phyloP scores from a whole-genome alignment of 2,329 filamentous ascomycete species.

The Ustilaginoidea virens region DNA sequence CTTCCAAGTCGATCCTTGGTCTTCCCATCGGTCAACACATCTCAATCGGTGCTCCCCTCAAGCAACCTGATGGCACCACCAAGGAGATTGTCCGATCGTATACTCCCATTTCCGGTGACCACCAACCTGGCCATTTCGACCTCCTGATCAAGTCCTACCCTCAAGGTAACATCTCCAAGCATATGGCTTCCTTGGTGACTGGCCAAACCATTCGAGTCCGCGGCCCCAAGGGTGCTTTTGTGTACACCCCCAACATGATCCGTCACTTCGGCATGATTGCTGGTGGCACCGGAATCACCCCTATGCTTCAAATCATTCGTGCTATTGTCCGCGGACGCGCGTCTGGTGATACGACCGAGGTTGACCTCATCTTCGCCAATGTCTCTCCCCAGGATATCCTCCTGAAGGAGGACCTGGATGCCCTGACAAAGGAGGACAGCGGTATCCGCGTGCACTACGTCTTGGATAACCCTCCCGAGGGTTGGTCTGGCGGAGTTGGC shows the following conservation, averaged over 20 bases:
- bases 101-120: conserved; percentile 80
- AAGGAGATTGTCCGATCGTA: conserved; percentile 87
- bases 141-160: conserved; percentile 97
- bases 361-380: conserved; percentile 95
- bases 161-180: conserved; percentile 90
- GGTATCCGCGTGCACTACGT: conserved; percentile 87
- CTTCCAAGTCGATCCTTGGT: conserved; percentile 66
- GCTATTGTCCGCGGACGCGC: conserved; percentile 73
- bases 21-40: conserved; percentile 98
- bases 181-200: conserved; percentile 69
- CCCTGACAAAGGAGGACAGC: conserved; percentile 59
- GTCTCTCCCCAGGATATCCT: conserved; percentile 88
- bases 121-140: conserved; percentile 84
- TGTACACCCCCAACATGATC: conserved; percentile 94
- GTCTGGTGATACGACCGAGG: conserved; percentile 69
- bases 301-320: conserved; percentile 92
- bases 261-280: conserved; percentile 96
- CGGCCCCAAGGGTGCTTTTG: conserved; percentile 94
- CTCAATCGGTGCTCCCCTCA: conserved; percentile 70
- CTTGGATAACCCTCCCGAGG: conserved; percentile 84
- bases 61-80: conserved; percentile 49
- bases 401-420: conserved; percentile 80
- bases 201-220: conserved; percentile 81
- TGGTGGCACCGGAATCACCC: conserved; percentile 92
- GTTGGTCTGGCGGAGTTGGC: conserved; percentile 83